phyloP scores from a whole-genome alignment of 768 basidiomycete species.

The Sarcodon aspratus region DNA sequence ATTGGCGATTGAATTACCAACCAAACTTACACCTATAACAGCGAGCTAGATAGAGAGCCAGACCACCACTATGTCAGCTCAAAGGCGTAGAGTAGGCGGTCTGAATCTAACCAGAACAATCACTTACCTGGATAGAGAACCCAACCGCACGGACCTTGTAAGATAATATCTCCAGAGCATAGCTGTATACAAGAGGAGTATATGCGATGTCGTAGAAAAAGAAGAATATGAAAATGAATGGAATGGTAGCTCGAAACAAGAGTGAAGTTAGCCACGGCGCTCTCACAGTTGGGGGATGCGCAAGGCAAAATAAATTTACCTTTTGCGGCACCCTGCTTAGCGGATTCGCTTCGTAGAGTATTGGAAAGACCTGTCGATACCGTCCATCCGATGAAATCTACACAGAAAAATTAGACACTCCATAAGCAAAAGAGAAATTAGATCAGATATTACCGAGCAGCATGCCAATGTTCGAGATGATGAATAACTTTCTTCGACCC shows the following conservation, averaged over 20 bases:
- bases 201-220: conserved; percentile 60
- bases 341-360: conserved; percentile 9
- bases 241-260: conserved; percentile 37
- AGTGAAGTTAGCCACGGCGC: neutral
- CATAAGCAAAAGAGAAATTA: neutral
- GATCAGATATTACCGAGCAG: conserved; percentile 29
- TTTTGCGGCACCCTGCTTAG: conserved; percentile 18
- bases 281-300: neutral
- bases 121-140: conserved; percentile 57
- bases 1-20: conserved; percentile 75
- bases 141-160: conserved; percentile 74
- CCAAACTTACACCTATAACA: conserved; percentile 49
- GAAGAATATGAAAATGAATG: conserved; percentile 51
- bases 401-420: neutral
- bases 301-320: conserved; percentile 7
- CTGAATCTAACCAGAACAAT: neutral
- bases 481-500: conserved; percentile 60
- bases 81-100: conserved; percentile 2
- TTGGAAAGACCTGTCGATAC: conserved; percentile 29
- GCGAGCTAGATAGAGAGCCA: conserved; percentile 34
- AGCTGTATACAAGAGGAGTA: conserved; percentile 55
- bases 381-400: conserved; percentile 51
- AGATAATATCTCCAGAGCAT: conserved; percentile 70
- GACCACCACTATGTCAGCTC: neutral
- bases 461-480: conserved; percentile 52